Base-by-base conservation (phyloP, 352 stramenopile genomes). In the Phytophthora sojae region DNA sequence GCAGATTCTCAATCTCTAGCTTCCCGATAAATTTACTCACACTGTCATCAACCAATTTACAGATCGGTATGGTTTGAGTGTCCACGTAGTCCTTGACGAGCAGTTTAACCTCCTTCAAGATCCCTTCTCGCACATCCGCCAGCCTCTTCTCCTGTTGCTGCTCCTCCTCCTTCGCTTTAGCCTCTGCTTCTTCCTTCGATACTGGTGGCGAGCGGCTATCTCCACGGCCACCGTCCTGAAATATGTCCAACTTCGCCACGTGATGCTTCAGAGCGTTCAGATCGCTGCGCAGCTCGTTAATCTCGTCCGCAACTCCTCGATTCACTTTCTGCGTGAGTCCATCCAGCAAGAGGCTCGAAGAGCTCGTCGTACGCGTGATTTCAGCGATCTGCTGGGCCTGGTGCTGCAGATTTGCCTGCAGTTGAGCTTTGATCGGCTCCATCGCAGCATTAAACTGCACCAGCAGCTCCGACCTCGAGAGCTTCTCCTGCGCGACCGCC, bases 361-460 rank as follows among this genome's bases (percentile, higher is more conserved):
- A 91, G 51, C 83, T 93, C 2, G 82, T 75, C 0, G 68, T 85
- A 14, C 86, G 74, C 26, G 84, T 83, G 21, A 93, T 69, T 8
- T 96, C 88, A 2, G 81, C 81, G n/a, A 96, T 83, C 45, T 94
- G 83, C 12, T 89, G 82, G 0, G 82, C 82, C 59, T 96, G 87
- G 53, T 94, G 85, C 47, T 94, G 82, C 30, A 91, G 30, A 57
- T 85, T 90, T 6, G 86, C 85, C 57, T 96, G 85, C 14, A 94
- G 67, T 52, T 93, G 83, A 0, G 86, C 86, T 57, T 94, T 96
- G 53, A 94, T 87, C 0, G 86, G 89, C 39, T 96, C 86, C 52
- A 94, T 90, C 0, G 85, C 80, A 17, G 86, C 83, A 44, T 94
- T 94, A 66, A 96, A 94, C 51, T 96, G 88, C 49, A 96, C 85